Evolutionary conservation across 23 red algal genomes (phyloP), one percentile per base, ranked within the genome.

Genomic region (Cyanidioschyzon merolae): DNA sequence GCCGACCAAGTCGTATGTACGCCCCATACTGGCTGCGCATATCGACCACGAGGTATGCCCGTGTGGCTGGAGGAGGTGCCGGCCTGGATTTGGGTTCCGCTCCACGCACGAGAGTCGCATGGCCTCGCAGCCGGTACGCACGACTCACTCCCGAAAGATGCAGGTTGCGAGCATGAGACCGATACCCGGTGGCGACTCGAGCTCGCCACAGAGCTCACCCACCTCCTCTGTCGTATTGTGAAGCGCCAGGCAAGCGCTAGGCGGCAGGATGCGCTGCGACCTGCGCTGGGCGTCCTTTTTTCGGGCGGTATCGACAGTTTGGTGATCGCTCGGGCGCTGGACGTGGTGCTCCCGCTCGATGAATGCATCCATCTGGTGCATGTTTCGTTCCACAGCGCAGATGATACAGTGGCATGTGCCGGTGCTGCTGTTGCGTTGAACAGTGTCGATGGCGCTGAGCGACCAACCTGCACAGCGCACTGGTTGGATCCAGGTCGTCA

Each of bases 291-390:
- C 24, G 84, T 96, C 2, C 77, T 96, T 34, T 96, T 96, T 35
- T 96, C 92, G 1, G 92, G 92, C 21, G 92, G 92, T 30, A 81
- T 96, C 34, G 92, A 96, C 39, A 90, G 86, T 0, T 37, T 96
- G 74, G 57, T 90, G 12, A 27, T 96, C 1, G 88, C 92, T 37
- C 57, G 67, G 39, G 68, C 87, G 32, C 41, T 89, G 15, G 87
- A 77, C 21, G 50, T 78, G 1, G 76, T 74, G 40, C 74, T 90
- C 39, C 75, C 92, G 0, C 68, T 37, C 39, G 79, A 57, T 24
- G 83, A 86, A 12, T 26, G 63, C 26, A 80, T 96, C 1, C 77
- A 96, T 2, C 87, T 96, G 16, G 75, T 96, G 0, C 85, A 86
- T 67, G 92, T 96, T 41, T 83, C 92, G 1, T 90, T 88, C 37